These are phyloP conservation scores for Candida ovalis DNA, from an alignment of 805 yeast genomes.

Conservation along the genomic window DNA sequence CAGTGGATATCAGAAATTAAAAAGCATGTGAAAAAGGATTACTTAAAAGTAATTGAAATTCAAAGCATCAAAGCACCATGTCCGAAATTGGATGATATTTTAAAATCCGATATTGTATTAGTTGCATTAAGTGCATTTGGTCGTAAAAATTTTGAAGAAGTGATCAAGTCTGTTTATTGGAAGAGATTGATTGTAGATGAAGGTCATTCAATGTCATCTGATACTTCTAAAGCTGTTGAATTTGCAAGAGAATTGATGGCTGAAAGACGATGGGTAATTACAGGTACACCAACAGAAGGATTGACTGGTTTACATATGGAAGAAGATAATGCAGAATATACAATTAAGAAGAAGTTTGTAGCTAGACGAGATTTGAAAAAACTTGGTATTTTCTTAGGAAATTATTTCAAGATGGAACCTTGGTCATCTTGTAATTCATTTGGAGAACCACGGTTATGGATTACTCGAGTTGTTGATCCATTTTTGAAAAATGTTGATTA, in stretches of 20 bases:
- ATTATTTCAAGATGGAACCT: slow-evolving; percentile 57
- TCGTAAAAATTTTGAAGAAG: slow-evolving; percentile 33
- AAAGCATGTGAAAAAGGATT: slow-evolving; percentile 46
- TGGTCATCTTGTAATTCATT: slow-evolving; percentile 37
- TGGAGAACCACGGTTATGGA: slow-evolving; percentile 42
- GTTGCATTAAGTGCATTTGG: slow-evolving; percentile 47
- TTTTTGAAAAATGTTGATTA: slow-evolving; percentile 38
- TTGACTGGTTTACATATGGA: slow-evolving; percentile 52
- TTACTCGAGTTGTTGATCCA: slow-evolving; percentile 42
- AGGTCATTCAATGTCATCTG: slow-evolving; percentile 62
- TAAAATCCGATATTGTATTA: slow-evolving; percentile 50
- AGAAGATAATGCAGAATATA: slow-evolving; percentile 35
- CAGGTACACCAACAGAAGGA: slow-evolving; percentile 76
- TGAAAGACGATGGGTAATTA: slow-evolving; percentile 70
- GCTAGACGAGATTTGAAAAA: slow-evolving; percentile 50
- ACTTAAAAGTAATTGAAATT: slow-evolving; percentile 34
- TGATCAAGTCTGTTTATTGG: slow-evolving; percentile 51
- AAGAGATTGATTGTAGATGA: slow-evolving; percentile 72
- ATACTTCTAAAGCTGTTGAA: slow-evolving; percentile 44
- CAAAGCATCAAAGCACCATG: slow-evolving; percentile 13
- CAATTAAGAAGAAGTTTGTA: slow-evolving; percentile 46
- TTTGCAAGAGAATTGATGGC: slow-evolving; percentile 46
- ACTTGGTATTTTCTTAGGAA: slow-evolving; percentile 48
- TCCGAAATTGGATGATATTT: slow-evolving; percentile 32
- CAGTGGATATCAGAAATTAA: slow-evolving; percentile 61